phyloP scores from a whole-genome alignment of 768 basidiomycete species.

The Russula vinacea region DNA sequence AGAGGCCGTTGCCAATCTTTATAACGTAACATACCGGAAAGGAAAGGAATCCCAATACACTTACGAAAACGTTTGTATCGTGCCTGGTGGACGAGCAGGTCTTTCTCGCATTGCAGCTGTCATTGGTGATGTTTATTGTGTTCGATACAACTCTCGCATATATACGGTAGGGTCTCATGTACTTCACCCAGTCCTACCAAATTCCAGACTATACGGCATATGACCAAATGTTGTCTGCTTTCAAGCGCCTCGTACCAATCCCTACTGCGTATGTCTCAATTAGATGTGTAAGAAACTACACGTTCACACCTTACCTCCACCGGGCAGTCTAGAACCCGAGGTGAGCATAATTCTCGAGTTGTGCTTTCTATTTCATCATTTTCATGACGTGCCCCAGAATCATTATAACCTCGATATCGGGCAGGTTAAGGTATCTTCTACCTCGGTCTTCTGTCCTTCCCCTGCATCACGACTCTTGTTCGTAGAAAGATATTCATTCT shows the following conservation, averaged over 20 bases:
- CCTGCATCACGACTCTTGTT: not conserved
- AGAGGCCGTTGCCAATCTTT: slow-evolving; percentile 85
- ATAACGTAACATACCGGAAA: slow-evolving; percentile 83
- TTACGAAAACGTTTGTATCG: slow-evolving; percentile 90
- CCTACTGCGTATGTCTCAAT: slow-evolving; percentile 68
- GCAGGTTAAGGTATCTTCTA: slow-evolving; percentile 59
- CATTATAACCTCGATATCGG: slow-evolving; percentile 78
- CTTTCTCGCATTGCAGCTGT: slow-evolving; percentile 90
- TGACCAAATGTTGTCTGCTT: slow-evolving; percentile 78
- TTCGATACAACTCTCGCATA: slow-evolving; percentile 33
- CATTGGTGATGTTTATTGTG: slow-evolving; percentile 84
- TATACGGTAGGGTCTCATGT: slow-evolving; percentile 6
- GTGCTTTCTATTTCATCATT: slow-evolving; percentile 38
- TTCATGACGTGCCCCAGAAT: slow-evolving; percentile 35
- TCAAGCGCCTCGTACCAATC: slow-evolving; percentile 86
- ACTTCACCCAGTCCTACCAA: slow-evolving; percentile 65
- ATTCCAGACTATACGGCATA: slow-evolving; percentile 91
- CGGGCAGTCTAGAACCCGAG: slow-evolving; percentile 38
- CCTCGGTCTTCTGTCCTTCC: not conserved
- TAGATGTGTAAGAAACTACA: not conserved
- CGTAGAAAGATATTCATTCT: slow-evolving; percentile 69
- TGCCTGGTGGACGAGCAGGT: slow-evolving; percentile 89
- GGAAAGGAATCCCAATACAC: slow-evolving; percentile 84
- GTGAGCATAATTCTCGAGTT: slow-evolving; percentile 30
- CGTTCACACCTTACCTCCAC: not conserved